Evolutionary conservation across 1,284 basidiomycete genomes (phyloP), one percentile per base, ranked within the genome.

Genomic region (Trichosporon asahii): DNA sequence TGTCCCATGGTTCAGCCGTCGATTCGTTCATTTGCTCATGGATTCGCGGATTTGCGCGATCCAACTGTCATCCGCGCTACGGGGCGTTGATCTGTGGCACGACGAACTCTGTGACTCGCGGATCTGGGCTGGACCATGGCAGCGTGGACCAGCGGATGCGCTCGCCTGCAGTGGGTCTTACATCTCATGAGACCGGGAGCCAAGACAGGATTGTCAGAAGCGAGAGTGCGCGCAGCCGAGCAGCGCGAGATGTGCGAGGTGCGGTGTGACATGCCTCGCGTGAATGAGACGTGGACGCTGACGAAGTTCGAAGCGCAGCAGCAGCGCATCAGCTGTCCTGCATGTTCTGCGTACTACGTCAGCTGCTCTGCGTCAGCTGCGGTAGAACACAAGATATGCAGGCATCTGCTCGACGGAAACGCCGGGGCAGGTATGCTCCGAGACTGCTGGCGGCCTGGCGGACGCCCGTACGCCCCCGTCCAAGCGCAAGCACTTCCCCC

Each of bases 181-280:
- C n/a, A n/a, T n/a, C n/a, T n/a, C 23, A 33, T 33, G 31, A 9
- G 31, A 6, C 9, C 49, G 12, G 8, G 21, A 23, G 49, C 49
- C 49, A 53, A 53, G 49, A 53, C 35, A 37, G 35, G 49, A 53
- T 53, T 23, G 49, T 5, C 49, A 53, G 49, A 53, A 53, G 49
- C 49, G 49, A 25, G 49, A n/a, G n/a, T n/a, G n/a, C n/a, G n/a
- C 49, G 49, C 49, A 53, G 49, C 49, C 49, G 49, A 53, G 49
- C n/a, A 25, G 8, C 21, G 11, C 21, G 8, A 25, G 21, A 21
- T 18, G 46, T 40, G 11, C 14, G 7, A n/a, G 12, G 37, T 14
- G 37, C 37, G 46, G 21, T 53, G 49, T 23, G 49, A 53, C 49
- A 11, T 53, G 49, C 49, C 49, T 53, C 23, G n/a, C 23, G 3